Evolutionary conservation across 805 yeast genomes (phyloP).

Genomic region (Kluyveromyces lactis): DNA sequence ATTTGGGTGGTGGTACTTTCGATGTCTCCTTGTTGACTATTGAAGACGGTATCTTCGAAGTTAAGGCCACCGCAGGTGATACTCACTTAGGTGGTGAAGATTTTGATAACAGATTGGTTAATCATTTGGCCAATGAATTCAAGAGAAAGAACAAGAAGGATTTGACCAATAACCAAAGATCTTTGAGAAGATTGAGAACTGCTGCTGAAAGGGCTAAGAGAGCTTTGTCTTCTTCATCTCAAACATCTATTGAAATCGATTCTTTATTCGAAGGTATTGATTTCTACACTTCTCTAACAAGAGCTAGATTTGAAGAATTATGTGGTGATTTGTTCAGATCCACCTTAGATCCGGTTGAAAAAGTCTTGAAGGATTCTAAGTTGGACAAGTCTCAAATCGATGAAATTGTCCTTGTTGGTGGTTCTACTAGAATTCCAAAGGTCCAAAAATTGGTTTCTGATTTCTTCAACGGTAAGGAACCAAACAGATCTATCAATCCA

Average conservation of each 20-base stretch:
- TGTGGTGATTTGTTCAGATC: slow-evolving; percentile 92
- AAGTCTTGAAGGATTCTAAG: slow-evolving; percentile 85
- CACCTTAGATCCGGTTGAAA: slow-evolving; percentile 91
- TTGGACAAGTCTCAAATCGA: slow-evolving; percentile 82
- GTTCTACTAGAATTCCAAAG: slow-evolving; percentile 97
- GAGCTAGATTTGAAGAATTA: slow-evolving; percentile 96
- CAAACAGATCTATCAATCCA: slow-evolving; percentile 93
- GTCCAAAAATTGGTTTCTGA: slow-evolving; percentile 92
- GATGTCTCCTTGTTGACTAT: slow-evolving; percentile 89
- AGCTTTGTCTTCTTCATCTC: slow-evolving; percentile 92
- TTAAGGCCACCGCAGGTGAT: slow-evolving; percentile 68
- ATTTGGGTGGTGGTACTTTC: slow-evolving; percentile 97
- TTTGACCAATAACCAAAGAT: slow-evolving; percentile 82
- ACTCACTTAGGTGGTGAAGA: slow-evolving; percentile 97
- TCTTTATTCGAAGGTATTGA: slow-evolving; percentile 92
- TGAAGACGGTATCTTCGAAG: slow-evolving; percentile 95
- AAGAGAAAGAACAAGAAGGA: slow-evolving; percentile 95
- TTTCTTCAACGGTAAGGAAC: slow-evolving; percentile 96
- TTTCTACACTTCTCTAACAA: slow-evolving; percentile 91
- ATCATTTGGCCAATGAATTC: slow-evolving; percentile 84
- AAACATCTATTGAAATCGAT: slow-evolving; percentile 91
- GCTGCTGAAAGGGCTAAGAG: slow-evolving; percentile 99
- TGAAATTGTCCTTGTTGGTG: slow-evolving; percentile 94
- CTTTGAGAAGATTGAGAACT: slow-evolving; percentile 93
- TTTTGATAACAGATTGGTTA: slow-evolving; percentile 90